Conservation (phyloP, 1,139 yeast genomes). For the Kodamaea plutei region DNA sequence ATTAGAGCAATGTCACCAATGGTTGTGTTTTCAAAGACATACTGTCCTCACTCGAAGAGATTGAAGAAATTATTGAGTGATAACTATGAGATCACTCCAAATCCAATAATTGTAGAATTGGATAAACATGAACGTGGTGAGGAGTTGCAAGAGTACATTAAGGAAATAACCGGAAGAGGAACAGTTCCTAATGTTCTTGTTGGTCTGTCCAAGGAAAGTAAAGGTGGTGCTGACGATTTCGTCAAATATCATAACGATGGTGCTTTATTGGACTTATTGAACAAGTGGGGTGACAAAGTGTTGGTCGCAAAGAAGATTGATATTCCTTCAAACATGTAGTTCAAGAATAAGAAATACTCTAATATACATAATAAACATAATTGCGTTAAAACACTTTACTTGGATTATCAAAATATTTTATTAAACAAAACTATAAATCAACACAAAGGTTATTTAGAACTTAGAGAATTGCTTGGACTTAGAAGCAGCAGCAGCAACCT, state of each 20-base stretch:
- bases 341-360: not conserved
- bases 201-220: constrained; percentile 49
- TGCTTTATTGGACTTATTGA: constrained; percentile 44
- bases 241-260: constrained; percentile 55
- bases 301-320: constrained; percentile 51
- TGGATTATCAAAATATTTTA: constrained; percentile 1
- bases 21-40: constrained; percentile 65
- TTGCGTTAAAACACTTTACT: not conserved
- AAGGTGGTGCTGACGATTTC: constrained; percentile 83
- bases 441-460: constrained; percentile 84
- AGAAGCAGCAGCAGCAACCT: constrained; percentile 87
- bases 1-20: constrained; percentile 65
- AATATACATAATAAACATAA: not conserved
- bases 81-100: constrained; percentile 69
- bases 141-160: constrained; percentile 58
- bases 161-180: constrained; percentile 51
- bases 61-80: constrained; percentile 63
- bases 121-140: constrained; percentile 71
- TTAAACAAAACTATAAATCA: constrained; percentile 7
- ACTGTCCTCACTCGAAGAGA: constrained; percentile 70
- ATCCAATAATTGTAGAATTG: constrained; percentile 71
- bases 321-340: constrained; percentile 45
- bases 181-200: constrained; percentile 74
- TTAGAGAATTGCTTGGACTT: constrained; percentile 93
- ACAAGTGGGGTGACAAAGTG: constrained; percentile 60